These are phyloP conservation scores for Hippophae rhamnoides DNA, from an alignment of 306 rosid species.

Conservation along the genomic window DNA sequence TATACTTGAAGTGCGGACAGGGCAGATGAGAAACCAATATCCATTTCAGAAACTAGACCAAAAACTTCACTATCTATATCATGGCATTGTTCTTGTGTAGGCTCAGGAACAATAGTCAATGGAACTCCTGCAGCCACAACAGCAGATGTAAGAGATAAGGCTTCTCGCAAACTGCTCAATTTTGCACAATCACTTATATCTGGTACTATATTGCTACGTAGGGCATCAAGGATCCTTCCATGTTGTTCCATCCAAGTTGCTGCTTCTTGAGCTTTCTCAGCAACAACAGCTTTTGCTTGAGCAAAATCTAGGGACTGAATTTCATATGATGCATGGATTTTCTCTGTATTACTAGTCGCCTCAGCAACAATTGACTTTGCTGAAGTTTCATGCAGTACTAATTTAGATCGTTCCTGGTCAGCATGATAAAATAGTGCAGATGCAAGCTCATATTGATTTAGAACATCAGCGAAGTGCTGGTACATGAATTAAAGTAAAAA, in stretches of 20 bases:
- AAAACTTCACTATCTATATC: constrained; percentile 89
- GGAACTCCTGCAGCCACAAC: constrained; percentile 85
- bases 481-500: constrained; percentile 21
- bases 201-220: constrained; percentile 61
- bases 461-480: constrained; percentile 74
- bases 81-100: constrained; percentile 85
- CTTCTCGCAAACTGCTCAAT: constrained; percentile 48
- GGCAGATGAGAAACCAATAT: constrained; percentile 69
- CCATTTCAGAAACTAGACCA: constrained; percentile 60
- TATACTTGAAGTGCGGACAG: constrained; percentile 54
- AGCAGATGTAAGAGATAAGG: constrained; percentile 77
- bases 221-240: constrained; percentile 79
- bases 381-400: constrained; percentile 63
- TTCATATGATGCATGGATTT: constrained; percentile 62
- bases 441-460: constrained; percentile 57
- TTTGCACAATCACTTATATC: constrained; percentile 42
- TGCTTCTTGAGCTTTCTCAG: constrained; percentile 93
- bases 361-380: constrained; percentile 85
- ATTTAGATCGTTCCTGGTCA: constrained; percentile 78
- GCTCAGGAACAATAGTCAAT: constrained; percentile 95
- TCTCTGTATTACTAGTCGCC: constrained; percentile 64
- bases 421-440: constrained; percentile 63
- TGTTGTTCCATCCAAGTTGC: constrained; percentile 88
- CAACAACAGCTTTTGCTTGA: constrained; percentile 62
- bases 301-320: constrained; percentile 77